These are phyloP conservation scores for Talaromyces atroroseus DNA, from an alignment of 2,329 filamentous ascomycete species.

Conservation along the genomic window DNA sequence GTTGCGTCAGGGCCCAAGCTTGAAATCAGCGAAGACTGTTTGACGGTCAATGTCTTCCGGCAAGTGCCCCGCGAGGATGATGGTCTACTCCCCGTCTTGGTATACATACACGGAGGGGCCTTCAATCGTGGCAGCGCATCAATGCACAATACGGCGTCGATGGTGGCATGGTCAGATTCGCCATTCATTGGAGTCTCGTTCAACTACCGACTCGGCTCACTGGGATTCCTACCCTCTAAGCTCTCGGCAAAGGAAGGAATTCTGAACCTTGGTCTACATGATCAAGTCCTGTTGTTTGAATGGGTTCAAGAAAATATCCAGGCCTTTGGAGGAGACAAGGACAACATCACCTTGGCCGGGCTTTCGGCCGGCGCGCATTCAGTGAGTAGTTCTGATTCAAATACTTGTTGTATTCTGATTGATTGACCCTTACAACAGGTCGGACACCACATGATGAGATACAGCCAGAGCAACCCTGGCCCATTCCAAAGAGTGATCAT, in stretches of 20 bases:
- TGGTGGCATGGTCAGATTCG: conserved; percentile 51
- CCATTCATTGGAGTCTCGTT: conserved; percentile 44
- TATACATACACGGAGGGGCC: conserved; percentile 40
- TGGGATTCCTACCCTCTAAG: conserved; percentile 52
- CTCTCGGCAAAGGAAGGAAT: not conserved
- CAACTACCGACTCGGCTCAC: conserved; percentile 42
- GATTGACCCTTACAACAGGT: conserved; percentile 52
- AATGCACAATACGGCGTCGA: conserved; percentile 55
- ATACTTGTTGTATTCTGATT: too few relatives aligned
- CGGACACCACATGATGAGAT: conserved; percentile 61
- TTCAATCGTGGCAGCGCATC: conserved; percentile 24
- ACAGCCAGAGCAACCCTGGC: conserved; percentile 25
- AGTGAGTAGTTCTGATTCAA: conserved; percentile 9
- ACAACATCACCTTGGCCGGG: conserved; percentile 75
- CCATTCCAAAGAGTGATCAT: conserved; percentile 45
- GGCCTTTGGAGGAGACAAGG: conserved; percentile 52
- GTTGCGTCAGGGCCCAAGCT: conserved; percentile 43
- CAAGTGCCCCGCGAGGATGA: conserved; percentile 18
- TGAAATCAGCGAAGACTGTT: conserved; percentile 44
- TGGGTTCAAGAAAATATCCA: conserved; percentile 69
- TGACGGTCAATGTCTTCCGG: conserved; percentile 39
- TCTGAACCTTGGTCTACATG: conserved; percentile 63
- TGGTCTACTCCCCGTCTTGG: conserved; percentile 33
- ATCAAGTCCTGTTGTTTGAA: conserved; percentile 65
- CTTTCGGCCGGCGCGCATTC: conserved; percentile 54